Evolutionary conservation across 768 basidiomycete genomes (phyloP), one percentile per base, ranked within the genome.

Genomic region (Russula compacta): DNA sequence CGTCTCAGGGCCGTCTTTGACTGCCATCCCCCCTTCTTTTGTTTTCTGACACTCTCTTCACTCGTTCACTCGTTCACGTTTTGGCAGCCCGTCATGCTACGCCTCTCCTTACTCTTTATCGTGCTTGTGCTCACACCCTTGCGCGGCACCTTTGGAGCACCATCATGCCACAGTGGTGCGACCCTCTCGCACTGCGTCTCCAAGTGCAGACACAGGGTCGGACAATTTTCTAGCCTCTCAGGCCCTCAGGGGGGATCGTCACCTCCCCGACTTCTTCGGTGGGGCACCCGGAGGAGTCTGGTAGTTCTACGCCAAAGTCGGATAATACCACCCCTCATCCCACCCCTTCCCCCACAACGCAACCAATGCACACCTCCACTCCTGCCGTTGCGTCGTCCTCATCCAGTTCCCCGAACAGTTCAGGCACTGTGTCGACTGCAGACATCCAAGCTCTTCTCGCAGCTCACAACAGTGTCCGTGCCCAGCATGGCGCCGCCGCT

Each of bases 401-500:
- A 17, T 12, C 12, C 39, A 12, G 12, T 48, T 35, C 57, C 56
- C 29, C 50, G 14, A 4, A 3, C 24, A 39, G 33, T 48, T 56
- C 59, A 43, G 44, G 63, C 54, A 32, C 60, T 6, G 70, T 70
- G 7, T 75, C 78, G 35, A 71, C 70, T 57, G 71, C 74, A 40
- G 84, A 87, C 67, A 77, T 80, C 24, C 67, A 78, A 40, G 70
- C 75, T 4, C 87, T 83, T 67, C 76, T 92, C 43, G 60, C 70
- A 8, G 78, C 73, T 10, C 88, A 90, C 74, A 92, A 91, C 74
- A 68, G 72, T 0, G 68, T 83, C 65, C 80, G 89, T 32, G 76
- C 80, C 2, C 70, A 79, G 58, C 85, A 89, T 68, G 86, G 85
- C 44, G 91, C 89, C 19, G 50, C 70, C 0, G 61, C 79, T 8